Evolutionary conservation across 2,329 filamentous ascomycete species (phyloP).

Genomic region (Myriosclerotinia scirpicola): DNA sequence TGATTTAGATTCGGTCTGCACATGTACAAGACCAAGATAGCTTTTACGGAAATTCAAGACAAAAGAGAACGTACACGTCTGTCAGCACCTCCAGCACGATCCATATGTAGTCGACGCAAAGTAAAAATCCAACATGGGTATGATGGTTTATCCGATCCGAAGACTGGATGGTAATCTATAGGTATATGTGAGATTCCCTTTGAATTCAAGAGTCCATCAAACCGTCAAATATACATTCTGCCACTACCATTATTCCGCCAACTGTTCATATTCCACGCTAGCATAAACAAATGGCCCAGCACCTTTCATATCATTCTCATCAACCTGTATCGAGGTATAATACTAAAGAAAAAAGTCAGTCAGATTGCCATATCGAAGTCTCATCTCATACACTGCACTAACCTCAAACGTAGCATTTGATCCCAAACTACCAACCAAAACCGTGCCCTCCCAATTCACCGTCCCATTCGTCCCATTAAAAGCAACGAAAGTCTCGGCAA

Average conservation of each 20-base stretch:
- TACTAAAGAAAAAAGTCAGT: conserved; percentile 27
- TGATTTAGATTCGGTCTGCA: not conserved
- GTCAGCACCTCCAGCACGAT: no score
- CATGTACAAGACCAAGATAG: not conserved
- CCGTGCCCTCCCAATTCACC: conserved; percentile 34
- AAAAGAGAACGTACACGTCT: not conserved
- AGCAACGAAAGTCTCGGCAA: conserved; percentile 31
- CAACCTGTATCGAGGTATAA: conserved; percentile 29
- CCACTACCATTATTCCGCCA: not conserved
- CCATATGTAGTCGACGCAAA: no score
- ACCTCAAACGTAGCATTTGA: conserved; percentile 32
- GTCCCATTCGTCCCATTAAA: conserved; percentile 25
- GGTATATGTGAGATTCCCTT: not conserved
- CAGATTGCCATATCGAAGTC: not conserved
- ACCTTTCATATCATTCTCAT: conserved; percentile 34
- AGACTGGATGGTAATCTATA: not conserved
- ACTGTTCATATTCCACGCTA: conserved; percentile 31
- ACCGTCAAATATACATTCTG: not conserved
- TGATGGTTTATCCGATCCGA: no score
- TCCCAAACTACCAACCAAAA: conserved; percentile 32
- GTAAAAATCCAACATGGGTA: no score
- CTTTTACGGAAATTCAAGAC: no score
- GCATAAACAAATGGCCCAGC: conserved; percentile 34
- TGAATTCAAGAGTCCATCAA: not conserved
- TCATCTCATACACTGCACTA: conserved; percentile 12